Percentiles rank a stretch among this genome's conserved stretches.
Evolutionary conservation across 2,329 filamentous ascomycete genomes (phyloP).

Genomic region (Talaromyces marneffei): DNA sequence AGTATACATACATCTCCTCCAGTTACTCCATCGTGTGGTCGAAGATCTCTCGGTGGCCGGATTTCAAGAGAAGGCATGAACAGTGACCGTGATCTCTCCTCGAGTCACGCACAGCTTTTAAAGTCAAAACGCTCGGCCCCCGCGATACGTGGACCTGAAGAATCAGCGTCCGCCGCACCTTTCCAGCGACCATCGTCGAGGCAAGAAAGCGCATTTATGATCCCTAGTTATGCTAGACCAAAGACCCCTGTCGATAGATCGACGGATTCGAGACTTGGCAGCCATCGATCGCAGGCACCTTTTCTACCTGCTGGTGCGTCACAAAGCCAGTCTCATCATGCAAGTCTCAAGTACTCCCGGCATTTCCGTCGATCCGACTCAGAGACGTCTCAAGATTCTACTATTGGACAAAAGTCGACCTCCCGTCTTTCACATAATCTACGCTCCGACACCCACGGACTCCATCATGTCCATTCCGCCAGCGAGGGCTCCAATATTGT

Average conservation of each 20-base stretch:
- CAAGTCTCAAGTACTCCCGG: conserved; percentile 63
- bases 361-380: conserved; percentile 77
- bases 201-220: conserved; percentile 30
- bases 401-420: conserved; percentile 34
- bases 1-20: conserved; percentile 45
- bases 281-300: conserved; percentile 59
- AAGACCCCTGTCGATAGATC: conserved; percentile 66
- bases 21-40: conserved; percentile 53
- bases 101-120: conserved; percentile 50
- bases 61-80: conserved; percentile 30
- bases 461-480: conserved; percentile 42
- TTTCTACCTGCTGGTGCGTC: conserved; percentile 75
- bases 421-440: conserved; percentile 37
- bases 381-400: conserved; percentile 56
- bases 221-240: conserved; percentile 44
- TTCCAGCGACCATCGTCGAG: conserved; percentile 35
- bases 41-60: conserved; percentile 51
- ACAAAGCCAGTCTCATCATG: conserved; percentile 70
- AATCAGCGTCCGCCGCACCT: conserved; percentile 25
- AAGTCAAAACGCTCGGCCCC: conserved; percentile 58
- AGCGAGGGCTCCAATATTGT: conserved; percentile 49
- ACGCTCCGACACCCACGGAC: conserved; percentile 46
- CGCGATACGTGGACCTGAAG: conserved; percentile 45
- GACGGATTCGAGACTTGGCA: conserved; percentile 35
- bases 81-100: conserved; percentile 45